Evolutionary conservation across 176 grass and related monocot genomes (phyloP).

Genomic region (Oryza glaberrima): DNA sequence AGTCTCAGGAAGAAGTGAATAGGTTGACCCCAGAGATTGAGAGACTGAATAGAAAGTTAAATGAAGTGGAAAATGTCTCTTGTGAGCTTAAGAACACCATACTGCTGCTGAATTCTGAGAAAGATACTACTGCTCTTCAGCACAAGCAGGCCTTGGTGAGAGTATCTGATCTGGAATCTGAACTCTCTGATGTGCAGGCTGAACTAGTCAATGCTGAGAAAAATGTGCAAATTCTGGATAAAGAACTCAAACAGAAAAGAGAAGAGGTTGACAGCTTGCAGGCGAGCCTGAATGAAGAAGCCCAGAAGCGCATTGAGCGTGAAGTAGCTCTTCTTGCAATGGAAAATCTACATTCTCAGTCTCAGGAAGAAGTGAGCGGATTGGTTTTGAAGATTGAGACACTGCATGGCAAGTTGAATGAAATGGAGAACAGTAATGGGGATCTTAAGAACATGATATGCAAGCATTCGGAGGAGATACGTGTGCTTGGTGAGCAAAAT

Average conservation of each 20-base stretch:
- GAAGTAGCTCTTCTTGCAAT: slow-evolving; percentile 19
- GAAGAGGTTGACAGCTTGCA: slow-evolving; percentile 34
- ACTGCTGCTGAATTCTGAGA: slow-evolving; percentile 27
- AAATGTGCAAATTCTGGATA: slow-evolving; percentile 34
- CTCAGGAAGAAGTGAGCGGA: slow-evolving; percentile 26
- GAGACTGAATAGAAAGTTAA: slow-evolving; percentile 48
- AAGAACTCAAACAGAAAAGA: slow-evolving; percentile 47
- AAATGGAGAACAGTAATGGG: slow-evolving; percentile 49
- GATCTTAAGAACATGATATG: slow-evolving; percentile 50
- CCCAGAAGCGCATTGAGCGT: slow-evolving; percentile 3
- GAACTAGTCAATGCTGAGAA: slow-evolving; percentile 34
- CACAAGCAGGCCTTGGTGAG: slow-evolving; percentile 31
- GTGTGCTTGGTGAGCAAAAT: slow-evolving; percentile 35
- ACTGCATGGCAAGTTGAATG: slow-evolving; percentile 46
- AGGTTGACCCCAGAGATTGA: slow-evolving; percentile 38
- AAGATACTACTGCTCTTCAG: slow-evolving; percentile 9
- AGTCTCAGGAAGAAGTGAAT: slow-evolving; percentile 37
- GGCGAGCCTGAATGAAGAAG: slow-evolving; percentile 20
- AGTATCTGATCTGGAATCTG: slow-evolving; percentile 40
- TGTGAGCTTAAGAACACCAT: slow-evolving; percentile 23
- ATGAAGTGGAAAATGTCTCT: slow-evolving; percentile 46
- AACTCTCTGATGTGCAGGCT: not conserved
- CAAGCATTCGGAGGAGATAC: slow-evolving; percentile 35
- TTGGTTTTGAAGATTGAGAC: slow-evolving; percentile 39
- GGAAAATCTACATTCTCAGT: slow-evolving; percentile 6